phyloP scores from a whole-genome alignment of 2,329 filamentous ascomycete species.

The Aspergillus sp. region DNA sequence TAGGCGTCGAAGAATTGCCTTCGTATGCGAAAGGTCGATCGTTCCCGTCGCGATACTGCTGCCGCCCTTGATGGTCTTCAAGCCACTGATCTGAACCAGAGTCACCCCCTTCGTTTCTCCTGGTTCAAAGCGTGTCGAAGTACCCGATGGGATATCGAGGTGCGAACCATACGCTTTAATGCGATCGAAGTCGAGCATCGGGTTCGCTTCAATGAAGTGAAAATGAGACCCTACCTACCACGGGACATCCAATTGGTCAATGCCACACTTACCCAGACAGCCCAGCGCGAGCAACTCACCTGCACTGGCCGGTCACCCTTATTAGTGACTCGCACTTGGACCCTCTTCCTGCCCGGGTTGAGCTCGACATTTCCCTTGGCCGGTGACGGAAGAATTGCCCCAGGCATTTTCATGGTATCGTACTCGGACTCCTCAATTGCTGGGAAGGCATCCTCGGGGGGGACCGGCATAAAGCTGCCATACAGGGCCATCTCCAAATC shows the following conservation, averaged over 20 bases:
- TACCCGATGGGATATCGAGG: constrained; percentile 77
- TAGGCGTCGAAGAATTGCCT: constrained; percentile 56
- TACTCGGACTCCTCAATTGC: constrained; percentile 52
- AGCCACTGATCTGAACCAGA: constrained; percentile 72
- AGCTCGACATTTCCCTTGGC: constrained; percentile 56
- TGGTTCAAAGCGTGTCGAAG: constrained; percentile 80
- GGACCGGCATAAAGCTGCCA: constrained; percentile 73
- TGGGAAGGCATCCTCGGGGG: constrained; percentile 57
- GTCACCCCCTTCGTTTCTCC: constrained; percentile 79
- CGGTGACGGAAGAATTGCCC: constrained; percentile 58
- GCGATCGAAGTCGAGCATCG: constrained; percentile 74
- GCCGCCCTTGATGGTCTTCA: constrained; percentile 67
- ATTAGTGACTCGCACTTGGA: constrained; percentile 64
- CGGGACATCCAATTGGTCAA: not conserved
- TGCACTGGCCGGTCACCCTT: constrained; percentile 78
- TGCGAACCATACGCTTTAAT: constrained; percentile 67
- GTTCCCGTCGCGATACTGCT: constrained; percentile 63
- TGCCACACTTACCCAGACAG: not conserved
- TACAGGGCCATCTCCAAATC: constrained; percentile 73
- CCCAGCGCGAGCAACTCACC: constrained; percentile 35
- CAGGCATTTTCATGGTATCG: constrained; percentile 56
- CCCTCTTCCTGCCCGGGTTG: constrained; percentile 62
- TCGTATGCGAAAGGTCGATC: constrained; percentile 53
- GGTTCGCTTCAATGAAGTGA: constrained; percentile 84
- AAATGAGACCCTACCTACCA: constrained; percentile 69